Percentiles rank a stretch among this genome's conserved stretches.
Conservation (phyloP, 1,139 yeast species). For the Yamadazyma friedrichii region DNA sequence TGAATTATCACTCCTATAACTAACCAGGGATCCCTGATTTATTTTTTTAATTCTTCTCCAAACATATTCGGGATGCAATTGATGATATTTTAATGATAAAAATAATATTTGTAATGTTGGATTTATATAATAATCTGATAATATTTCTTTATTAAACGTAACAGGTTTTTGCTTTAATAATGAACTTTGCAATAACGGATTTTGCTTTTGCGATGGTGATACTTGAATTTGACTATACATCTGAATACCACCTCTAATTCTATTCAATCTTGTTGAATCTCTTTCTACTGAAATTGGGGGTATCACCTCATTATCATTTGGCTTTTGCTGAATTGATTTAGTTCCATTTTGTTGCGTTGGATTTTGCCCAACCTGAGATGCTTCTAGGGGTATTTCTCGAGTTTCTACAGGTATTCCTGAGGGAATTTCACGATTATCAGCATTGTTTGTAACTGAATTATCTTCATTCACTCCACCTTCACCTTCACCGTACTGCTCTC, state of each 20-base stretch:
- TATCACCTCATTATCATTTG: too few species aligned
- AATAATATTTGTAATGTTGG: slow-evolving; percentile 68
- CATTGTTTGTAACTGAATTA: background rate
- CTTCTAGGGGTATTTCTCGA: too few species aligned
- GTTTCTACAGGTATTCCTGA: too few species aligned
- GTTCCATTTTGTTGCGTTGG: too few species aligned
- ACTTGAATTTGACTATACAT: slow-evolving; percentile 23
- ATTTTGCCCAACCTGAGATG: too few species aligned
- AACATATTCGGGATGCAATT: slow-evolving; percentile 84
- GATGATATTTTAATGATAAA: slow-evolving; percentile 77
- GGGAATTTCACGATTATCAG: too few species aligned
- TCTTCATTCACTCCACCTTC: slow-evolving; percentile 3
- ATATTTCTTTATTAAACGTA: slow-evolving; percentile 35
- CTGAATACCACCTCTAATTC: slow-evolving; percentile 14
- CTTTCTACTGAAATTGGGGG: too few species aligned
- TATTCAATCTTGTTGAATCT: background rate
- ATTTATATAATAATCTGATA: slow-evolving; percentile 65
- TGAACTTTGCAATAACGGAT: slow-evolving; percentile 40
- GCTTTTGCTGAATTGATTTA: too few species aligned
- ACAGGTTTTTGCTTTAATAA: slow-evolving; percentile 38
- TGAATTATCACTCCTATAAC: slow-evolving; percentile 30
- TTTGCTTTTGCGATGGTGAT: slow-evolving; percentile 40
- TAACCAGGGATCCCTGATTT: slow-evolving; percentile 28
- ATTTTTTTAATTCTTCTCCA: slow-evolving; percentile 63
- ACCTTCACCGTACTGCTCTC: slow-evolving; percentile 28